Conservation (phyloP, 1,284 basidiomycete species). For the Afroboletus lepidellus region DNA sequence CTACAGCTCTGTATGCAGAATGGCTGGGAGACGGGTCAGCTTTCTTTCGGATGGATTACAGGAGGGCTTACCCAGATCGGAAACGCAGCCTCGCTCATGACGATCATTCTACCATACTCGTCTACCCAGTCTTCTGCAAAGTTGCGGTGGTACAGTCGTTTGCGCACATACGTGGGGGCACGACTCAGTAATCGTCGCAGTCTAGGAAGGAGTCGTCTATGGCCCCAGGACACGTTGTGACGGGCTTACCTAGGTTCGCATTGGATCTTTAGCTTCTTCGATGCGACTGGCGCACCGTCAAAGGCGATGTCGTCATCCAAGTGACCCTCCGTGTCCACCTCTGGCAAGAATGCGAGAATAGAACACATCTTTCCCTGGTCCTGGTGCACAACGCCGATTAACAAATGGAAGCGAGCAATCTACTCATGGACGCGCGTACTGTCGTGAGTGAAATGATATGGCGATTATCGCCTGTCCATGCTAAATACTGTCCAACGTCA, state of each 20-base stretch:
- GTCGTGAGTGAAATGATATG: conserved; percentile 26
- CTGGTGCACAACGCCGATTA: conserved; percentile 18
- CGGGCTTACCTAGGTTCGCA: conserved; percentile 30
- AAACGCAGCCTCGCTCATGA: conserved; percentile 50
- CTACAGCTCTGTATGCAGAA: conserved; percentile 35
- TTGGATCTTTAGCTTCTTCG: conserved; percentile 18
- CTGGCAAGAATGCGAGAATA: conserved; percentile 26
- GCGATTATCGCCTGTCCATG: conserved; percentile 29
- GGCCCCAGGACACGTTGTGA: not conserved
- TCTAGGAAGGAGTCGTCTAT: conserved; percentile 7
- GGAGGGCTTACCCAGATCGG: conserved; percentile 36
- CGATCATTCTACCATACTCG: conserved; percentile 37
- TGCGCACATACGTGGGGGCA: conserved; percentile 24
- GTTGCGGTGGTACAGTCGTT: conserved; percentile 28
- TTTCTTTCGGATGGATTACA: not conserved
- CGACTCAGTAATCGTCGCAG: conserved; percentile 26
- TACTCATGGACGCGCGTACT: conserved; percentile 16
- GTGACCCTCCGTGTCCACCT: conserved; percentile 22
- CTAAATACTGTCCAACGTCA: conserved; percentile 18
- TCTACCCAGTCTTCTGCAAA: conserved; percentile 39
- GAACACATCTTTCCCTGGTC: conserved; percentile 30
- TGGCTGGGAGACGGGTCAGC: conserved; percentile 29
- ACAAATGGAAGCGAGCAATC: not conserved
- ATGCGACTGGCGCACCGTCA: conserved; percentile 21
- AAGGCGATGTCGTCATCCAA: conserved; percentile 10